Evolutionary conservation across 805 yeast genomes (phyloP).

Genomic region (Priceomyces haplophilus): DNA sequence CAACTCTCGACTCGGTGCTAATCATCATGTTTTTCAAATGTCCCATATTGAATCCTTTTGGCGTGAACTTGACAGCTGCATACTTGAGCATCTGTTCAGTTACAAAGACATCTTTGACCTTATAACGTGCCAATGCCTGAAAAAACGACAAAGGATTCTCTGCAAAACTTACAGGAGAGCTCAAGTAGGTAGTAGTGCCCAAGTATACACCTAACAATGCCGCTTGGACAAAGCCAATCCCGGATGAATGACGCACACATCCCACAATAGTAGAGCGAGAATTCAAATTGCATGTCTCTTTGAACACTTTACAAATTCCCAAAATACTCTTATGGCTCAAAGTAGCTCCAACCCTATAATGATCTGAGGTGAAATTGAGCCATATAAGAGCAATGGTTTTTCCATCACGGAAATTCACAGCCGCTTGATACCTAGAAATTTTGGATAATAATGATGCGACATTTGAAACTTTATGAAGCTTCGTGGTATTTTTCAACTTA

Average conservation of each 20-base stretch:
- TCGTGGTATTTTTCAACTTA: constrained; percentile 64
- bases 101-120: constrained; percentile 80
- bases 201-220: constrained; percentile 77
- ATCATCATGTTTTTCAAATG: constrained; percentile 80
- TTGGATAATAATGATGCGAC: constrained; percentile 41
- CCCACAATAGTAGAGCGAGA: constrained; percentile 74
- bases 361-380: constrained; percentile 71
- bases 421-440: constrained; percentile 42
- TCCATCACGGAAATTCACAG: constrained; percentile 36
- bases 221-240: constrained; percentile 88
- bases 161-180: constrained; percentile 75
- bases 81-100: constrained; percentile 80
- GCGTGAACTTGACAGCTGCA: constrained; percentile 58
- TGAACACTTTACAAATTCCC: constrained; percentile 80
- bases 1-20: constrained; percentile 73
- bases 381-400: constrained; percentile 57
- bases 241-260: constrained; percentile 78
- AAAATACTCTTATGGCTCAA: constrained; percentile 62
- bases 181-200: constrained; percentile 81
- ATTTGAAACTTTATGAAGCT: constrained; percentile 43
- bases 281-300: constrained; percentile 86
- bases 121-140: constrained; percentile 66
- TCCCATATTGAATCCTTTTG: constrained; percentile 59
- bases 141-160: constrained; percentile 71
- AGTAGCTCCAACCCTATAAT: constrained; percentile 55